These are phyloP conservation scores for Entonaema liquescens DNA, from an alignment of 495 filamentous ascomycete species.

Conservation along the genomic window DNA sequence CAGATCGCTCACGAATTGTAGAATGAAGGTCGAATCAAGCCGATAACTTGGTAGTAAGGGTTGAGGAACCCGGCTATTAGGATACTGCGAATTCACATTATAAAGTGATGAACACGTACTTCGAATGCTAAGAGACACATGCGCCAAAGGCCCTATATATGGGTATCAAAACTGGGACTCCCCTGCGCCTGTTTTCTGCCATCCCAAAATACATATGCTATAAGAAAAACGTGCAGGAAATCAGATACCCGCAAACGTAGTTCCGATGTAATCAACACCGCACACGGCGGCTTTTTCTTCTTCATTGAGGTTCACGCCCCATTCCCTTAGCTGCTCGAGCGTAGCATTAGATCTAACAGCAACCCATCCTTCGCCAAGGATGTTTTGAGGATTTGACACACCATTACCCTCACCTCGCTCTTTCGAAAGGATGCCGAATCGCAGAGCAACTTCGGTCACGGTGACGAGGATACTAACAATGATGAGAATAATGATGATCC, in stretches of 20 bases:
- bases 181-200: slow-evolving; percentile 11
- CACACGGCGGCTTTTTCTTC: slow-evolving; percentile 56
- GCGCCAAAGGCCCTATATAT: slow-evolving; percentile 1
- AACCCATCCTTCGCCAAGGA: slow-evolving; percentile 17
- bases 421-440: slow-evolving; percentile 78
- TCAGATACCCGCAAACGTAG: slow-evolving; percentile 53
- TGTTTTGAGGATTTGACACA: background rate
- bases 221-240: slow-evolving; percentile 8
- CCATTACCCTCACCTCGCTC: slow-evolving; percentile 46
- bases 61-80: background rate
- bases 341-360: slow-evolving; percentile 50
- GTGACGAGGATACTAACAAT: slow-evolving; percentile 90
- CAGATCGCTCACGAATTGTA: slow-evolving; percentile 6
- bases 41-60: background rate
- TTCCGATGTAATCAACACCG: slow-evolving; percentile 53
- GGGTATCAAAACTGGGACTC: slow-evolving; percentile 32
- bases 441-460: slow-evolving; percentile 83
- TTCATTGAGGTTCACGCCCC: slow-evolving; percentile 49
- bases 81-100: slow-evolving; percentile 9
- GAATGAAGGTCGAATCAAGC: background rate
- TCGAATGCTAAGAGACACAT: slow-evolving; percentile 8
- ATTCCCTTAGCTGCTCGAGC: slow-evolving; percentile 49
- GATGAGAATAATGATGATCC: slow-evolving; percentile 98
- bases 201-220: slow-evolving; percentile 8
- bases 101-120: background rate